Evolutionary conservation across 169 alveolate genomes (phyloP), one percentile per base, ranked within the genome.

Genomic region (Plasmodium yoelii): DNA sequence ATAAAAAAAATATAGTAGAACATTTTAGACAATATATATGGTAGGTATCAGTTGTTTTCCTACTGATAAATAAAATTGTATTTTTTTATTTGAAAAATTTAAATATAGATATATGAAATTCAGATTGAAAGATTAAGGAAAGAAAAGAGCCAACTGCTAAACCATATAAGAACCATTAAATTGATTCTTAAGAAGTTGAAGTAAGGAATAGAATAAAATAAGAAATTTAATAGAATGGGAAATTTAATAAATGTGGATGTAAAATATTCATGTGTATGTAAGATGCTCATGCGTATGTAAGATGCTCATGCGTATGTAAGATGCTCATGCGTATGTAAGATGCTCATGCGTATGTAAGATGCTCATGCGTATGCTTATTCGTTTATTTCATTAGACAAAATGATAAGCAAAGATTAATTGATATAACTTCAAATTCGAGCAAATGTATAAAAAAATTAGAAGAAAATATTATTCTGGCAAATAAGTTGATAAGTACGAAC

Each of bases 81-180:
- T 57, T 18, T 18, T 57, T 24, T 57, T 28, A 56, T 56, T 24
- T n/a, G 5, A 13, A 4, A 8, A 5, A 0, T 51, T 51, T 51
- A 15, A 51, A 51, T 13, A 2, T 28, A 74, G 88, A 74, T 74
- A 46, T 74, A 74, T 42, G 88, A 61, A 60, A 74, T 74, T 34
- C 88, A 74, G 63, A 74, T 63, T 24, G 88, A 74, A 55, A 19
- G 88, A 61, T 60, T 74, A 19, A 47, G 57, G 28, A 61, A 61
- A 24, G 88, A 74, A 46, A 74, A 74, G 51, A 74, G 75, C 2
- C 88, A 74, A 42, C 88, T 74, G 47, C 49, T 74, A 15, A 74
- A 74, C 34, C 88, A 74, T 26, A 74, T 74, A 63, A 59, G 88
- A 19, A 73, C 88, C 0, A 74, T 74, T 18, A 74, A 74, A 34